Base-by-base conservation (phyloP, 306 rosid species). In the Gleditsia sinensis region DNA sequence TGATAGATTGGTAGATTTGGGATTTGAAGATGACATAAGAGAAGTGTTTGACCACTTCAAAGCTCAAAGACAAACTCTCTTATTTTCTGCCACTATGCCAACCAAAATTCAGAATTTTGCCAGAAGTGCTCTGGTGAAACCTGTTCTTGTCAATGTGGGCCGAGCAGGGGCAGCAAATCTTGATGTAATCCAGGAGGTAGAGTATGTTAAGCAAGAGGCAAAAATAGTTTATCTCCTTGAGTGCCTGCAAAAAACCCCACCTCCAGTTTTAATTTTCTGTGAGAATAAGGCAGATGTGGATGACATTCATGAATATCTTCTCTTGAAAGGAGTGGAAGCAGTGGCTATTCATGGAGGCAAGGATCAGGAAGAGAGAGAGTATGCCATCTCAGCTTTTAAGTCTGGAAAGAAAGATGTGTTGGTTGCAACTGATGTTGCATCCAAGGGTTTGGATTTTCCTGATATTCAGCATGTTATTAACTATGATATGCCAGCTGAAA, bases 71-170 rank as follows among this genome's bases (percentile, higher is more conserved):
- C 98, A 94, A 54, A 91, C 98, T 7, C 94, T 91, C 27, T 46
- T 94, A 59, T 94, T 94, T 75, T 91, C 98, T 61, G 97, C 97
- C 28, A 94, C 98, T 64, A 94, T 94, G 98, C 98, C 97, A 0
- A 74, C 96, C 6, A 91, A 94, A 82, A 91, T 94, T 73, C 97
- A 91, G 79, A 91, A 85, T 63, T 94, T 94, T 75, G 97, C 98
- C 16, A 81, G 89, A 72, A 94, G 96, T 60, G 96, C 97, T 43
- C 77, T 94, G 76, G 98, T 94, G 65, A 89, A 86, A 67, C 88
- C 94, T 33, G 85, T 90, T 0, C 84, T 87, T 0, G 96, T 94
- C 43, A 94, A 91, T 9, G 98, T 91, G 72, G 98, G 98, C 58
- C 79, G 97, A 68, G 97, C 98, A 4, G 98, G 97, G 30, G 97